These are phyloP conservation scores for Thuidium tamariscinum DNA, from an alignment of 225 moss, liverwort and hornwort species.

Conservation along the genomic window DNA sequence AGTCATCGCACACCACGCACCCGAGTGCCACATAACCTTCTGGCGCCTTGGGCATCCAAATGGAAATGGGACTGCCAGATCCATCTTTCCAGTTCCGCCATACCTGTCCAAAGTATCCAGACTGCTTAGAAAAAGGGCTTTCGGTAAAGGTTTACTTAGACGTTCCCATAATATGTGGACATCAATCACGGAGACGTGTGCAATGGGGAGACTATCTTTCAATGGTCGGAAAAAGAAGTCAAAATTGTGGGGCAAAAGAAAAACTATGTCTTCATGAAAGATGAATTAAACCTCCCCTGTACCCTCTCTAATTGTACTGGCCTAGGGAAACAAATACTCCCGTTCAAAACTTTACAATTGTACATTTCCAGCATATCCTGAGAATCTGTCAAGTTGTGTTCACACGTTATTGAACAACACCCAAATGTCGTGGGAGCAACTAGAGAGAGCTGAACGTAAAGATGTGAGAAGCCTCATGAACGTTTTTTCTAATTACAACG, in stretches of 20 bases:
- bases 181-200: not conserved
- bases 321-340: not conserved
- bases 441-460: not conserved
- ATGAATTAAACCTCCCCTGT: not conserved
- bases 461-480: not conserved
- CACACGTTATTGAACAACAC: not conserved
- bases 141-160: not conserved
- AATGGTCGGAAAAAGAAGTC: too few species aligned
- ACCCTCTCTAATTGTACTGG: not conserved
- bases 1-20: constrained; percentile 63
- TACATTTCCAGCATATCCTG: not conserved
- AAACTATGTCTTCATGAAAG: not conserved
- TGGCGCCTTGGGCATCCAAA: constrained; percentile 85
- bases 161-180: not conserved
- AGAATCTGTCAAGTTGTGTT: not conserved
- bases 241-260: not conserved
- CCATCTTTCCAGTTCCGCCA: constrained; percentile 99
- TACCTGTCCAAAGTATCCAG: constrained; percentile 22
- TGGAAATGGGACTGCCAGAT: constrained; percentile 49
- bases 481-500: not conserved
- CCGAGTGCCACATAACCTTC: constrained; percentile 73
- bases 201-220: not conserved
- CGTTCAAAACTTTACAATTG: not conserved
- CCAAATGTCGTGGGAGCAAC: not conserved
- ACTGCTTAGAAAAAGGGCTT: not conserved